Evolutionary conservation across 164 flowering plant species (phyloP), one percentile per base, ranked within the genome.

Genomic region (Warburgia ugandensis): DNA sequence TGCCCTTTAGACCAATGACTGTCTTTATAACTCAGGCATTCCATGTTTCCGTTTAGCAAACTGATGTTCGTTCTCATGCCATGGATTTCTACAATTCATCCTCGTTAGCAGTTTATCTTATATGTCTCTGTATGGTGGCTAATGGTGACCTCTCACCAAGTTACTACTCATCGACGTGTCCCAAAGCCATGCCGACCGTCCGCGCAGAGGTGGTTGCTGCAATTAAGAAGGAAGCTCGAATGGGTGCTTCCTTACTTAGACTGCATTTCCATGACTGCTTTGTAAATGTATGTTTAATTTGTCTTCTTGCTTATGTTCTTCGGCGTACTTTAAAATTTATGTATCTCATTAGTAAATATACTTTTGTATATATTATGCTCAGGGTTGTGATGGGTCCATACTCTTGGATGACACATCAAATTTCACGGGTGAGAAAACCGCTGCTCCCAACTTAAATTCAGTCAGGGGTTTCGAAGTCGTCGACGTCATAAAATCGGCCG

Each of bases 231-330:
- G 59, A 55, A 12, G 21, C 40, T 1, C 39, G 50, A 10, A 55
- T 43, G 25, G 59, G 59, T 4, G 50, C 59, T 30, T 55, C 59
- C 36, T 33, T 55, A 17, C 40, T 55, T 26, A 50, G 50, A 16
- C 50, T 55, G 6, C 58, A 55, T 16, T 55, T 55, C 38, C 59
- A 55, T 55, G 59, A 55, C 27, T 54, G 58, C 38, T 54, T 54
- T 54, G 58, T 54, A 27, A 42, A 42, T 29, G 58, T 43, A 54
- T 5, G 25, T 28, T 10, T 7, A 5, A 28, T 2, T 2, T n/a
- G n/a, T 16, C 16, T 16, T 16, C 2, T 16, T 22, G 19, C 32
- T 47, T 21, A 1, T 39, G 5, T 19, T n/a, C 6, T 47, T 2
- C 20, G 19, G 5, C 6, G 6, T 1, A 6, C 20, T 39, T 3